Evolutionary conservation across 2,329 filamentous ascomycete genomes (phyloP).

Genomic region (Fonsecaea monophora): DNA sequence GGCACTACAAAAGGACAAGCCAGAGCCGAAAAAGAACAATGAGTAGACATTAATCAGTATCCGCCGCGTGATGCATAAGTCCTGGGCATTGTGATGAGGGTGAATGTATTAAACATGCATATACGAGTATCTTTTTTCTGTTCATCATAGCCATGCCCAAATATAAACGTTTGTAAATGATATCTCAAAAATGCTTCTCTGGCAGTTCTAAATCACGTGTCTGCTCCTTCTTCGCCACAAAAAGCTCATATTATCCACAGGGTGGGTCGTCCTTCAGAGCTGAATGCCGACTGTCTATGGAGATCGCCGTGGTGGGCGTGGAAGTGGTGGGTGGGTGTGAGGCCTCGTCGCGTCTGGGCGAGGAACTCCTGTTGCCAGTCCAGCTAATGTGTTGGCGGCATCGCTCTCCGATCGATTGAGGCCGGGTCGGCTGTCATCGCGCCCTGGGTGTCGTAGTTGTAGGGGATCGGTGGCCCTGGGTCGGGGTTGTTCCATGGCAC

Average conservation of each 20-base stretch:
- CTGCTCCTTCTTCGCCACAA: background rate
- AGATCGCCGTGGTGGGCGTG: constrained; percentile 8
- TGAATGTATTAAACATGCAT: background rate
- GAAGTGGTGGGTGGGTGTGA: constrained; percentile 15
- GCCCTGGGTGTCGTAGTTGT: constrained; percentile 23
- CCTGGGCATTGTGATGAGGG: background rate
- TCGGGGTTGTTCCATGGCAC: constrained; percentile 24
- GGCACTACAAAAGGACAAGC: background rate
- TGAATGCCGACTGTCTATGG: constrained; percentile 12
- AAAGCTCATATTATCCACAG: background rate
- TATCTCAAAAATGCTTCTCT: background rate
- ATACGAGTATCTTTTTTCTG: background rate
- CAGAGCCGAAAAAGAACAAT: background rate
- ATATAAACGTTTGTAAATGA: constrained; percentile 3
- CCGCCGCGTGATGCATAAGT: background rate
- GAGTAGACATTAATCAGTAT: background rate
- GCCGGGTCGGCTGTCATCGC: constrained; percentile 20
- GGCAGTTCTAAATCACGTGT: background rate
- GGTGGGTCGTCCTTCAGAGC: background rate
- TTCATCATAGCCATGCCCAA: background rate
- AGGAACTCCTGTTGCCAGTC: constrained; percentile 31
- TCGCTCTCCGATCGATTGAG: constrained; percentile 37
- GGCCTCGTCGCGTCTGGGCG: constrained; percentile 24
- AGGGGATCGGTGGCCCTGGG: constrained; percentile 20
- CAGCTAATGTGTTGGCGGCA: constrained; percentile 37